phyloP scores from a whole-genome alignment of 192 early-diverging fungal genomes.

The Entomortierella chlamydospora region DNA sequence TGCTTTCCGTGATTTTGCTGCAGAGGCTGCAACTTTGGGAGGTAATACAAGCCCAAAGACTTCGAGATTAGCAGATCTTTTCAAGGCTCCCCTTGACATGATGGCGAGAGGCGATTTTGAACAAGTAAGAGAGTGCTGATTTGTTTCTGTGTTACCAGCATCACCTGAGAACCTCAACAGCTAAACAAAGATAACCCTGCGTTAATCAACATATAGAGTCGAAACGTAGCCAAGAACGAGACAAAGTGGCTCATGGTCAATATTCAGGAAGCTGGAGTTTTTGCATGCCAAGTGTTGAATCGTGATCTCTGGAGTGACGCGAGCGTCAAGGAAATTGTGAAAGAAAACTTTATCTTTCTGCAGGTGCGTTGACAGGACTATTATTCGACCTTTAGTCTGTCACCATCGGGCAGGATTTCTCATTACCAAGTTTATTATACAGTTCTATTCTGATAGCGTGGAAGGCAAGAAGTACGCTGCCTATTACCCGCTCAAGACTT shows the following conservation, averaged over 20 bases:
- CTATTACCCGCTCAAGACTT: constrained; percentile 78
- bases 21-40: constrained; percentile 69
- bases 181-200: too few relatives aligned
- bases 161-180: too few relatives aligned
- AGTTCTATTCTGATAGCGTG: constrained; percentile 62
- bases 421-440: constrained; percentile 11
- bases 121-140: constrained; percentile 62
- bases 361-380: constrained; percentile 62
- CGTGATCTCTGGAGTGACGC: constrained; percentile 93
- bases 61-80: constrained; percentile 78
- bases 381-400: neutral
- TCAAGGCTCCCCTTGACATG: constrained; percentile 88
- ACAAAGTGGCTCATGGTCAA: constrained; percentile 90
- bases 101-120: constrained; percentile 84
- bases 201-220: constrained; percentile 65
- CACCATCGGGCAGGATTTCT: neutral
- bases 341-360: constrained; percentile 86
- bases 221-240: constrained; percentile 65
- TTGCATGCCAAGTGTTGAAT: constrained; percentile 90
- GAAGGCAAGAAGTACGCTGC: constrained; percentile 79
- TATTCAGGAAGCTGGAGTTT: constrained; percentile 86
- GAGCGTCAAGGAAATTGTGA: constrained; percentile 80
- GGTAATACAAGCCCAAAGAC: constrained; percentile 61
- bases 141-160: too few relatives aligned
- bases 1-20: constrained; percentile 75